These are phyloP conservation scores for Penicillium turbatum DNA, from an alignment of 495 filamentous ascomycete species.

Conservation along the genomic window DNA sequence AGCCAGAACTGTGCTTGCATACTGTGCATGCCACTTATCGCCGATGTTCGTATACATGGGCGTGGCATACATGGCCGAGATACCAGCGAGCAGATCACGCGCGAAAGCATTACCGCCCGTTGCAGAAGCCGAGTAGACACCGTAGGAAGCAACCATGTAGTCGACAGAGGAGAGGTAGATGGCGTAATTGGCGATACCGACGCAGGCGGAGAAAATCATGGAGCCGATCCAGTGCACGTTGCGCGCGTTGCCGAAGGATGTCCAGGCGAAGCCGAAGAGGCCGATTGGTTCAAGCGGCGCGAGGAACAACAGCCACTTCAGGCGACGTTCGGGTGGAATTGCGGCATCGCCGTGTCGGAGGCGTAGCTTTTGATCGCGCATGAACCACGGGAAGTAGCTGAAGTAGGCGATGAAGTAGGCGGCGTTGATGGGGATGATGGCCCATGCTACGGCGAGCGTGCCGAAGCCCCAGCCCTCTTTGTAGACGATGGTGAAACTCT, in stretches of 20 bases:
- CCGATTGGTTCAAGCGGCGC: conserved; percentile 62
- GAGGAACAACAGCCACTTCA: conserved; percentile 49
- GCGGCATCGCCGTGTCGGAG: conserved; percentile 35
- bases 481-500: conserved; percentile 61
- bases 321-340: conserved; percentile 25
- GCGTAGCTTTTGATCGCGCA: conserved; percentile 39
- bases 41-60: conserved; percentile 42
- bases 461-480: conserved; percentile 57
- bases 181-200: conserved; percentile 62
- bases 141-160: conserved; percentile 75
- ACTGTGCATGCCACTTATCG: conserved; percentile 37
- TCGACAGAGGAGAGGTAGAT: conserved; percentile 75
- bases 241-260: conserved; percentile 48
- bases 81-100: conserved; percentile 44
- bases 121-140: conserved; percentile 69
- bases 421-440: conserved; percentile 55
- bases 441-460: conserved; percentile 49
- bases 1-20: conserved; percentile 41
- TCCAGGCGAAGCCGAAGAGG: conserved; percentile 64
- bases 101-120: conserved; percentile 62
- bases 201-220: conserved; percentile 54
- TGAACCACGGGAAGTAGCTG: conserved; percentile 59
- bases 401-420: conserved; percentile 64
- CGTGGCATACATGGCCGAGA: conserved; percentile 41
- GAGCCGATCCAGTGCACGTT: conserved; percentile 56